Evolutionary conservation across 108 stramenopile species (phyloP).

Genomic region (Stephanodiscus triporus): DNA sequence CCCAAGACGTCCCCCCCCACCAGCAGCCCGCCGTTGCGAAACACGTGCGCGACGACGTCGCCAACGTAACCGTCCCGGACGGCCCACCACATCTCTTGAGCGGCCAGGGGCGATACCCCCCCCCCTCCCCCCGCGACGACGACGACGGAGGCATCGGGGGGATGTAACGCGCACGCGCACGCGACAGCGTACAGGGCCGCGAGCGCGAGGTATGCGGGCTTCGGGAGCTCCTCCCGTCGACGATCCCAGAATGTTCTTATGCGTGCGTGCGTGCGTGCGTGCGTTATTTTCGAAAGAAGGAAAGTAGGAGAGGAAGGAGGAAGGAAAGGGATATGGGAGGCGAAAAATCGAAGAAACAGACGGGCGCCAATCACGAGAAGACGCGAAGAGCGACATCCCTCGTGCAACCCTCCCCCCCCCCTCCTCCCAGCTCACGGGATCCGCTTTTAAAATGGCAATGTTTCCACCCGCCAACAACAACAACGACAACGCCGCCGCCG

Average conservation of each 20-base stretch:
- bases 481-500: too few relatives aligned
- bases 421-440: too few relatives aligned
- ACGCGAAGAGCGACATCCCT: too few relatives aligned
- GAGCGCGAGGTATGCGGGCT: constrained; percentile 46
- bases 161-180: constrained; percentile 7
- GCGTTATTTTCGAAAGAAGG: too few relatives aligned
- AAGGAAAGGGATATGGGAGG: too few relatives aligned
- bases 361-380: too few relatives aligned
- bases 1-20: constrained; percentile 11
- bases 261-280: too few relatives aligned
- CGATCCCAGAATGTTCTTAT: constrained; percentile 47
- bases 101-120: constrained; percentile 34
- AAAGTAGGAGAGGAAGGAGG: too few relatives aligned
- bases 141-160: constrained; percentile 8
- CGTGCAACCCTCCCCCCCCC: too few relatives aligned
- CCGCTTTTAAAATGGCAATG: too few relatives aligned
- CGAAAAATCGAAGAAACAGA: too few relatives aligned
- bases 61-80: constrained; percentile 53
- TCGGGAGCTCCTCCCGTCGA: constrained; percentile 47
- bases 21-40: constrained; percentile 58
- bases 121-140: constrained; percentile 6
- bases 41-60: constrained; percentile 35
- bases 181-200: constrained; percentile 41
- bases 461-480: too few relatives aligned
- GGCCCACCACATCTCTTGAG: constrained; percentile 56